Percentiles rank a stretch among this genome's conserved stretches.
Evolutionary conservation across 805 yeast genomes (phyloP).

Genomic region (Myxozyma mucilagina): DNA sequence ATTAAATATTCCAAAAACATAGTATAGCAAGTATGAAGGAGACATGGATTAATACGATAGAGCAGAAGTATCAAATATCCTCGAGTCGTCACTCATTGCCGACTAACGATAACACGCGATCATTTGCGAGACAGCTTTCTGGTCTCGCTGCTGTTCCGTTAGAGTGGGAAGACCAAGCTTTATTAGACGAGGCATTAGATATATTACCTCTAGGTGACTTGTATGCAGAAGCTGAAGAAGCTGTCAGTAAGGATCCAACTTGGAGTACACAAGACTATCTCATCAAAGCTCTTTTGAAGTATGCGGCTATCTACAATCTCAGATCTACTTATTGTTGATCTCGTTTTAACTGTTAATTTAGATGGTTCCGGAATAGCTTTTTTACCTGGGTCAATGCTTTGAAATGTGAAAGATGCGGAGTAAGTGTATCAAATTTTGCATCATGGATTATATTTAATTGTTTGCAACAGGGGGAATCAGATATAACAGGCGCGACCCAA

Average conservation of each 20-base stretch:
- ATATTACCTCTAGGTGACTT: conserved; percentile 60
- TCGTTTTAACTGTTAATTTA: conserved; percentile 1
- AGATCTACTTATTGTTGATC: neutral
- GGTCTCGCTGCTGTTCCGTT: conserved; percentile 31
- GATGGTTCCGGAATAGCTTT: conserved; percentile 75
- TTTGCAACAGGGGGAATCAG: conserved; percentile 42
- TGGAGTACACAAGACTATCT: conserved; percentile 57
- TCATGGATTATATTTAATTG: neutral
- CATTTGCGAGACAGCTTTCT: conserved; percentile 3
- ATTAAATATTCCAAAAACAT: too few relatives aligned
- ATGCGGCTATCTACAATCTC: neutral
- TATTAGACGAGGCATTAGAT: conserved; percentile 61
- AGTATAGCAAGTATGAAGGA: too few relatives aligned
- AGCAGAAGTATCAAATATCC: too few relatives aligned
- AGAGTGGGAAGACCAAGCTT: conserved; percentile 47
- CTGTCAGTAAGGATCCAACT: conserved; percentile 34
- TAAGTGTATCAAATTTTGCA: neutral
- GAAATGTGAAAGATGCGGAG: conserved; percentile 56
- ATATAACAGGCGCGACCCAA: conserved; percentile 42
- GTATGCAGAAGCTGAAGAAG: conserved; percentile 59
- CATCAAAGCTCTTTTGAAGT: conserved; percentile 53
- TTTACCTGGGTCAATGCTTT: conserved; percentile 83
- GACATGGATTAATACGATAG: too few relatives aligned
- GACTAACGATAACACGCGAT: neutral
- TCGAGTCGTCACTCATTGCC: neutral